Evolutionary conservation across 2,329 filamentous ascomycete genomes (phyloP), one percentile per base, ranked within the genome.

Genomic region (Pseudogymnoascus sp.): DNA sequence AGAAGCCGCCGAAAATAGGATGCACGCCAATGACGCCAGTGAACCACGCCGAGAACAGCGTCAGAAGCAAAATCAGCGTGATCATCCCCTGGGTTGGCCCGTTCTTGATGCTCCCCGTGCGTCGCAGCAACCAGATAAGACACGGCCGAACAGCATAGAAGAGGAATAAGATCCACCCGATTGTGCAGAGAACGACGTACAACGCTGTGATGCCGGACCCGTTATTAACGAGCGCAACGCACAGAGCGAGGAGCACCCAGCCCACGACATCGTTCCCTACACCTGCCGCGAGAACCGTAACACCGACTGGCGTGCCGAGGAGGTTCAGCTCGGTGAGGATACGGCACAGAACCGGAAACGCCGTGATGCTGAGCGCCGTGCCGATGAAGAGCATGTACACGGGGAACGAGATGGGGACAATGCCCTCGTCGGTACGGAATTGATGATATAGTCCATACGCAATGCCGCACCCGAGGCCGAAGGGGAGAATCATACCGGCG

Each of bases 241-340:
- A 97, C 28, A 97, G 87, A 0, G 93, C 93, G 23, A 97, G 86
- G 14, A 97, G 80, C 67, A 97, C 88, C 93, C 93, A 97, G 63
- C 91, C 90, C 3, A 89, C 85, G 14, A 95, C 91, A 72, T 97
- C 93, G 73, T 97, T 97, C 1, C 91, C 91, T 12, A 97, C 92
- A 61, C 93, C 93, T 5, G 93, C 93, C 2, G 93, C 92, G 7
- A 97, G 81, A 1, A 93, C 90, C 38, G 96, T 96, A 37, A 96
- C 85, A 71, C 93, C 93, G 4, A 96, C 93, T 0, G 88, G 84
- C 1, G 91, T 95, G 62, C 84, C 79, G 3, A 97, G 85, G 60
- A 97, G 80, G 70, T 96, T 95, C 62, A 97, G 80, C 75, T 96
- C 93, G 0, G 91, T 93, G 67, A 97, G 78, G 68, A 97, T 97